phyloP scores from a whole-genome alignment of 176 grass and related monocot species.

The Pharus latifolius region DNA sequence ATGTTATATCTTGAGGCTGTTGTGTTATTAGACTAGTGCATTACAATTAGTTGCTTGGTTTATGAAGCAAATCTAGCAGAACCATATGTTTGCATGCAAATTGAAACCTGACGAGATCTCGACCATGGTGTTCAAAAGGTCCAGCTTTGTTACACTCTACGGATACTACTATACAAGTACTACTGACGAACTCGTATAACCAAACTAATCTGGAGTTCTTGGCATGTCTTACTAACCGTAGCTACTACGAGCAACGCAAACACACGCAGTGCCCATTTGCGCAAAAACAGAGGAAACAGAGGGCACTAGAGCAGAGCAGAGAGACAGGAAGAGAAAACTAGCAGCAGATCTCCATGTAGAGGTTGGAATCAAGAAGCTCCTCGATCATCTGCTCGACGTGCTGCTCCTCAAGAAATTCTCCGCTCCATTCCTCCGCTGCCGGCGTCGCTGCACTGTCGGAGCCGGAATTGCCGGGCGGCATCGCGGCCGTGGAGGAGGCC shows the following conservation, averaged over 20 bases:
- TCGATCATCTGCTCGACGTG: conserved; percentile 96
- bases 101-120: not conserved
- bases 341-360: conserved; percentile 82
- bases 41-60: not conserved
- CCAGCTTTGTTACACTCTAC: not conserved
- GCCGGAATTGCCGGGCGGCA: not conserved
- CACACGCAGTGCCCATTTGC: not conserved
- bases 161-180: conserved; percentile 16
- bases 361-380: conserved; percentile 76
- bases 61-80: not conserved
- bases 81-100: not conserved
- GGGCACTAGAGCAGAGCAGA: not conserved
- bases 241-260: not conserved
- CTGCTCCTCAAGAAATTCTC: conserved; percentile 57
- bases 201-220: not conserved
- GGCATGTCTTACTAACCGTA: not conserved
- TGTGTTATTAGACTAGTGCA: not conserved
- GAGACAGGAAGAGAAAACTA: not conserved
- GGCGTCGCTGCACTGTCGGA: not conserved
- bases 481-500: not conserved
- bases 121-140: not conserved
- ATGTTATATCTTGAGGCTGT: too few relatives aligned
- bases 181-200: not conserved
- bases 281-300: not conserved
- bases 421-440: conserved; percentile 7